Conservation (phyloP, 805 yeast genomes). For the Kluyveromyces lactis region DNA sequence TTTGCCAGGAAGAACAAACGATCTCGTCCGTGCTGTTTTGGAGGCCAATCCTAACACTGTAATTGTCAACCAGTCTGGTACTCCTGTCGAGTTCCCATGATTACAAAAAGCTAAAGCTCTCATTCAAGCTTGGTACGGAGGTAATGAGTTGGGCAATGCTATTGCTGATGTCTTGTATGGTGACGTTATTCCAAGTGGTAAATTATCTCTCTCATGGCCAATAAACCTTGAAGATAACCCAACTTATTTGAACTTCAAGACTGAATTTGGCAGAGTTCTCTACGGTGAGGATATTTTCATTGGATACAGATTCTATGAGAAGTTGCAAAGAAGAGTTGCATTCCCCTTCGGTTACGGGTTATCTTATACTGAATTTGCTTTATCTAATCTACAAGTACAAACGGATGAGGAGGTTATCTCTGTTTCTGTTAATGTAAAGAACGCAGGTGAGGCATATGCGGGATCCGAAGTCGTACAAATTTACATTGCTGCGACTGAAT, state of each 20-base stretch:
- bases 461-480: constrained; percentile 53
- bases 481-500: constrained; percentile 34
- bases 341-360: constrained; percentile 59
- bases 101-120: constrained; percentile 33
- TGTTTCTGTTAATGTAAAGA: constrained; percentile 36
- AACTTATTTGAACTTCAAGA: constrained; percentile 41
- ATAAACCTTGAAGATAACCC: constrained; percentile 45
- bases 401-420: no score
- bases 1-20: constrained; percentile 41
- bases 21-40: constrained; percentile 37
- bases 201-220: constrained; percentile 50
- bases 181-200: constrained; percentile 53
- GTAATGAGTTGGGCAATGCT: constrained; percentile 49
- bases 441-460: constrained; percentile 35
- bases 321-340: constrained; percentile 36
- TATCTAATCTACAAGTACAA: constrained; percentile 42
- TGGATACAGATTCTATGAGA: constrained; percentile 56
- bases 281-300: constrained; percentile 62
- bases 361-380: no score
- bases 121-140: constrained; percentile 50
- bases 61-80: constrained; percentile 51
- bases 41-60: constrained; percentile 43
- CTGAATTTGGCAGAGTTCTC: constrained; percentile 44
- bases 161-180: constrained; percentile 55
- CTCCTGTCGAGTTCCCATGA: constrained; percentile 57